Evolutionary conservation across 2,329 filamentous ascomycete species (phyloP).

Genomic region (Colletotrichum scovillei): DNA sequence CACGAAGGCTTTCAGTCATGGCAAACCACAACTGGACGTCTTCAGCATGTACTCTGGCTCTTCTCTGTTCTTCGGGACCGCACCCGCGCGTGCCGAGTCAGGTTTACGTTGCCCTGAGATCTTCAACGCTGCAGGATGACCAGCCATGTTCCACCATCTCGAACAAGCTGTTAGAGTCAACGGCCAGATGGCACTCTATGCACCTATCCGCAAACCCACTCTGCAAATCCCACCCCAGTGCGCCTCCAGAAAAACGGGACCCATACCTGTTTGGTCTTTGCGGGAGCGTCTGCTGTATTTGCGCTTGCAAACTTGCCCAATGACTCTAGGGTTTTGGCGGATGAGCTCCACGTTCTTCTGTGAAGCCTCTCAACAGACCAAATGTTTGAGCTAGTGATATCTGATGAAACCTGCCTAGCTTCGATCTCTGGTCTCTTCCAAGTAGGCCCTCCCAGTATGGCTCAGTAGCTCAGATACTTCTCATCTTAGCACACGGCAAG

Average conservation of each 20-base stretch:
- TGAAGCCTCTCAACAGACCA: constrained; percentile 51
- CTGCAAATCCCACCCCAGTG: constrained; percentile 24
- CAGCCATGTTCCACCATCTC: constrained; percentile 59
- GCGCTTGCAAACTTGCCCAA: constrained; percentile 54
- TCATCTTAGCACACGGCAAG: constrained; percentile 19
- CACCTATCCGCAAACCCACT: constrained; percentile 53
- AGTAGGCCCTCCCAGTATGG: constrained; percentile 9
- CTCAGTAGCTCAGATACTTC: not conserved
- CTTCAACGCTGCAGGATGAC: constrained; percentile 37
- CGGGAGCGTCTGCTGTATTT: constrained; percentile 49
- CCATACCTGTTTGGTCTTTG: constrained; percentile 52
- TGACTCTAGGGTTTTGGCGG: constrained; percentile 38
- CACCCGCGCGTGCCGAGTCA: constrained; percentile 68
- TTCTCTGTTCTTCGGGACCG: not conserved
- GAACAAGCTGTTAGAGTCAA: constrained; percentile 34
- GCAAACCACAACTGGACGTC: not conserved
- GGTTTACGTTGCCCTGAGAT: constrained; percentile 40
- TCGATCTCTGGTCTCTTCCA: constrained; percentile 43
- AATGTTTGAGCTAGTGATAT: constrained; percentile 48
- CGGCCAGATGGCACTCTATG: constrained; percentile 55
- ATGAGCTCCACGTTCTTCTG: constrained; percentile 54
- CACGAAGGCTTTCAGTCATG: not conserved
- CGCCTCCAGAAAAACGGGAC: constrained; percentile 34
- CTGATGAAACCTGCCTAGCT: constrained; percentile 52
- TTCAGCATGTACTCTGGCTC: not conserved